Evolutionary conservation across 1,139 yeast species (phyloP), one percentile per base, ranked within the genome.

Genomic region (Nakaseomyces uthaithaninus): DNA sequence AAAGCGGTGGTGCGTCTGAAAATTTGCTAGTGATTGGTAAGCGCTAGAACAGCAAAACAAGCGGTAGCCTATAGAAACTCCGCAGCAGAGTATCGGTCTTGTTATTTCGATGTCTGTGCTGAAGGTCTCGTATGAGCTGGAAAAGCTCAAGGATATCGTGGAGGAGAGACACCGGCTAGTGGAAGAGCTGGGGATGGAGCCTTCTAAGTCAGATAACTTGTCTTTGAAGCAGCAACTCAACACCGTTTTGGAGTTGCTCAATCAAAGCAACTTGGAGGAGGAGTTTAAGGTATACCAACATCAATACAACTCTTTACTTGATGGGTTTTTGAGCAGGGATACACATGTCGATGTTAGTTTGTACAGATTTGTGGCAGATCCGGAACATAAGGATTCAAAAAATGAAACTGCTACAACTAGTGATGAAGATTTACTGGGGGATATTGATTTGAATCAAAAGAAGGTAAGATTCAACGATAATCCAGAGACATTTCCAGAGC

Each of bases 391-490:
- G n/a, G n/a, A n/a, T n/a, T n/a, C n/a, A n/a, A n/a, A n/a, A n/a
- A n/a, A n/a, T n/a, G n/a, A n/a, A n/a, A n/a, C n/a, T n/a, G n/a
- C n/a, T n/a, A 22, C 24, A 22, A 22, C 24, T 7, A 22, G 24
- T 25, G 35, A 31, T 20, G 35, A 31, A 12, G 35, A 31, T 19
- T 7, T 19, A 19, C 8, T 31, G 9, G 25, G 17, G 25, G n/a
- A n/a, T n/a, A 5, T 19, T 7, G 35, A 31, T 20, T 6, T 16
- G 3, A 31, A 19, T n/a, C 24, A 20, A 25, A 31, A 31, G n/a
- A 53, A 45, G 36, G 62, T 57, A 2, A 42, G 62, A 27, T 57
- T 57, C 33, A 49, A 49, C 34, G 59, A 55, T 30, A 46, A 53
- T 16, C 42, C 44, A 6, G 42, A 46, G 10, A 46, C 35, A 19